A percentile compares a stretch with the other conserved stretches of the same genome.
Evolutionary conservation across 78 protist genomes (phyloP).

Genomic region (Dictyostelium citrinum): DNA sequence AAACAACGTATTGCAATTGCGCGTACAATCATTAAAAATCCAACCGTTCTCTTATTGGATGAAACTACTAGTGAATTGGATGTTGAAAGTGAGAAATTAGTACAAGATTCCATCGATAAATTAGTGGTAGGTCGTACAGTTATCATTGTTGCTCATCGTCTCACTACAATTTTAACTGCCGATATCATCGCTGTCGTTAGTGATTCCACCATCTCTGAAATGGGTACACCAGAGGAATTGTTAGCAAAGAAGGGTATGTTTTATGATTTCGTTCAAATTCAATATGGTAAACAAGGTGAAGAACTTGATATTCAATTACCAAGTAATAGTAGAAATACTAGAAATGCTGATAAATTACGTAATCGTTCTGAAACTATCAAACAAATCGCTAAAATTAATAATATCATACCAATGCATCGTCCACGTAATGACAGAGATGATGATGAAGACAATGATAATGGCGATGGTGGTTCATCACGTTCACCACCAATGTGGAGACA

Average conservation of each 20-base stretch:
- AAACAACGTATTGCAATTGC: slow-evolving; percentile 89
- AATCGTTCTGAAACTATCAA: slow-evolving; percentile 38
- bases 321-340: not conserved
- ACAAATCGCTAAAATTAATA: not conserved
- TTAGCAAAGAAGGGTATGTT: slow-evolving; percentile 28
- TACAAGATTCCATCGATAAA: slow-evolving; percentile 85
- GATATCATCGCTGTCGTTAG: slow-evolving; percentile 79
- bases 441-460: not conserved
- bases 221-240: slow-evolving; percentile 75
- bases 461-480: not conserved
- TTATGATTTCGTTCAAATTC: slow-evolving; percentile 60
- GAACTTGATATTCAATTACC: slow-evolving; percentile 24
- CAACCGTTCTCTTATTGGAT: slow-evolving; percentile 91
- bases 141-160: slow-evolving; percentile 94
- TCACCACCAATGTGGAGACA: slow-evolving; percentile 21
- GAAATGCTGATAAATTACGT: not conserved
- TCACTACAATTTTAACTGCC: slow-evolving; percentile 87
- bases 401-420: not conserved
- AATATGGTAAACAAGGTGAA: slow-evolving; percentile 54
- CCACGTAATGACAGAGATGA: not conserved
- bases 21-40: slow-evolving; percentile 82
- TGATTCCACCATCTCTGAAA: slow-evolving; percentile 78
- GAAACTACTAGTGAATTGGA: slow-evolving; percentile 96
- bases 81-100: slow-evolving; percentile 86
- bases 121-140: slow-evolving; percentile 54